These are phyloP conservation scores for Sphagnurus paluster DNA, from an alignment of 1,284 basidiomycete genomes.

Conservation along the genomic window DNA sequence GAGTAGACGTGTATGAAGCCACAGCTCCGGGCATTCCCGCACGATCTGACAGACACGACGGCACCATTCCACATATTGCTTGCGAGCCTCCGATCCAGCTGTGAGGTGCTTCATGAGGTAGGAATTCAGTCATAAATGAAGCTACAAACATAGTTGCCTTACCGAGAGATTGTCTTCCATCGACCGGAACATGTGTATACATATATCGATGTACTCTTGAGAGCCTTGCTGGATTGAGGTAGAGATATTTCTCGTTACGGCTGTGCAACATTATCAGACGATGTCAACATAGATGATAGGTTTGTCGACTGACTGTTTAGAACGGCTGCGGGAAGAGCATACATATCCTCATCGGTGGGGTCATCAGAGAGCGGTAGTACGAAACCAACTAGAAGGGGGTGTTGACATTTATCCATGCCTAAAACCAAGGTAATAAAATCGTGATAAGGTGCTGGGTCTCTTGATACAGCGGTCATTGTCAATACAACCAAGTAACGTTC, in stretches of 20 bases:
- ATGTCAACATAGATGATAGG: background rate
- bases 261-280: conserved; percentile 7
- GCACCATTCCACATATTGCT: conserved; percentile 22
- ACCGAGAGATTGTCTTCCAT: conserved; percentile 32
- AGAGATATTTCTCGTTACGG: conserved; percentile 11
- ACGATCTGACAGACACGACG: conserved; percentile 20
- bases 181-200: conserved; percentile 30
- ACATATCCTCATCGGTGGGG: background rate
- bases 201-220: conserved; percentile 25
- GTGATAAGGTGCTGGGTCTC: conserved; percentile 56
- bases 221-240: conserved; percentile 15
- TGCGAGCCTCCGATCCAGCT: conserved; percentile 15
- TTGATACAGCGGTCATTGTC: conserved; percentile 55
- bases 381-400: conserved; percentile 44
- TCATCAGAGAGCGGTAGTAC: background rate
- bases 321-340: conserved; percentile 3
- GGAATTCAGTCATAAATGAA: conserved; percentile 4
- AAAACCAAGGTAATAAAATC: conserved; percentile 56
- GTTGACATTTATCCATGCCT: conserved; percentile 51
- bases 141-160: conserved; percentile 2
- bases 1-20: conserved; percentile 19
- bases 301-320: conserved; percentile 7
- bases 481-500: conserved; percentile 60
- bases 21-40: conserved; percentile 18
- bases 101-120: conserved; percentile 17